Conservation (phyloP, 1,139 yeast species). For the Suhomyces anneliseae region DNA sequence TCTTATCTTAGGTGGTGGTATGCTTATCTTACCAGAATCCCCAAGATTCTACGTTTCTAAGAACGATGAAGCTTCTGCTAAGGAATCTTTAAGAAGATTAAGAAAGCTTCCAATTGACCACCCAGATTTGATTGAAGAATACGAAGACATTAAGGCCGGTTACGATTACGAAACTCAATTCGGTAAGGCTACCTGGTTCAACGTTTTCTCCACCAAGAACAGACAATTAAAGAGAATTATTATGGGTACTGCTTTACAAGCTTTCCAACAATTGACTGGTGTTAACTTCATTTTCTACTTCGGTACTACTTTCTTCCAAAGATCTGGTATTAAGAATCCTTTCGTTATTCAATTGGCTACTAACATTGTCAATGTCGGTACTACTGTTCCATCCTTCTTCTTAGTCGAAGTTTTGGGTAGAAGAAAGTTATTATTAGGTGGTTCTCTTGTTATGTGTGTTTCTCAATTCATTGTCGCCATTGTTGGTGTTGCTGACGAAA, state of each 20-base stretch:
- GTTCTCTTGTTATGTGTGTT: constrained; percentile 25
- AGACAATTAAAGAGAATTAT: constrained; percentile 37
- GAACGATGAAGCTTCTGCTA: constrained; percentile 58
- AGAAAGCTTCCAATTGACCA: constrained; percentile 40
- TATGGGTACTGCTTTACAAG: constrained; percentile 37
- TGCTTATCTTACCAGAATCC: constrained; percentile 72
- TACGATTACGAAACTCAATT: constrained; percentile 33
- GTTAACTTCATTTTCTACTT: constrained; percentile 70
- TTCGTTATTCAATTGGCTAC: constrained; percentile 38
- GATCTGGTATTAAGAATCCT: constrained; percentile 49
- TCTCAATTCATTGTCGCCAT: constrained; percentile 27
- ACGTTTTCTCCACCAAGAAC: constrained; percentile 34
- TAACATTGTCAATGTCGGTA: constrained; percentile 37
- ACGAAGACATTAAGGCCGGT: constrained; percentile 39
- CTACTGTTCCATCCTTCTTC: constrained; percentile 39
- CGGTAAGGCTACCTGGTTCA: constrained; percentile 35
- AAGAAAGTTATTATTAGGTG: constrained; percentile 42
- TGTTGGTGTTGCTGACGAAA: constrained; percentile 24
- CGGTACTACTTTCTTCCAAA: constrained; percentile 64
- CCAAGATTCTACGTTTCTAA: constrained; percentile 68
- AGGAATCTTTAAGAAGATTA: constrained; percentile 31
- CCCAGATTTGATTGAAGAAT: constrained; percentile 41
- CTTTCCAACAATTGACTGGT: constrained; percentile 74
- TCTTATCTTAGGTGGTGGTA: constrained; percentile 49
- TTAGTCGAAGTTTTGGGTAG: constrained; percentile 40